Evolutionary conservation across 495 filamentous ascomycete genomes (phyloP).

Genomic region (Trichoderma virens): DNA sequence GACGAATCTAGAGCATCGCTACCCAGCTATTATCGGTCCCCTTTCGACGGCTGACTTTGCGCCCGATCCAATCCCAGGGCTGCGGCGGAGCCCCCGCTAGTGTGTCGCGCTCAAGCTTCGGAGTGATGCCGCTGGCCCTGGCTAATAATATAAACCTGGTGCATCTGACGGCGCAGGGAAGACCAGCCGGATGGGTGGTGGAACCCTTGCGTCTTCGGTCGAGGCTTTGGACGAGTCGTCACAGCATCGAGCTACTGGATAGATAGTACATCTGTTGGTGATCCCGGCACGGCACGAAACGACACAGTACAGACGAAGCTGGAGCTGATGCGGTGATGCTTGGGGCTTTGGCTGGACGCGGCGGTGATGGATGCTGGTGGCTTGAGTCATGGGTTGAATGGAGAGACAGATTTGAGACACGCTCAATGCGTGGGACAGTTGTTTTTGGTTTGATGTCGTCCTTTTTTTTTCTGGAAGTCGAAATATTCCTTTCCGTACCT

Average conservation of each 20-base stretch:
- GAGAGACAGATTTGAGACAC: neutral
- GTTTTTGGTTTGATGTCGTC: neutral
- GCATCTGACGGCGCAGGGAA: constrained; percentile 4
- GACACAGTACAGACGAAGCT: too few relatives aligned
- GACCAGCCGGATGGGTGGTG: neutral
- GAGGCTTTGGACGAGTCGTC: neutral
- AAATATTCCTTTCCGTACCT: neutral
- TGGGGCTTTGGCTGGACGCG: too few relatives aligned
- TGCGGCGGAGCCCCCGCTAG: neutral
- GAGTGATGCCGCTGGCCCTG: constrained; percentile 3
- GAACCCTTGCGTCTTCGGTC: neutral
- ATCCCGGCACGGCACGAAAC: too few relatives aligned
- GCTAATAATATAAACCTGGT: constrained; percentile 5
- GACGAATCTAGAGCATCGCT: neutral
- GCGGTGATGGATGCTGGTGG: too few relatives aligned
- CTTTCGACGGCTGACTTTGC: neutral
- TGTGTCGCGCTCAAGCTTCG: neutral
- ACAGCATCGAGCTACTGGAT: neutral
- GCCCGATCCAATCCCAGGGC: neutral
- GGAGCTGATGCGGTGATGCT: too few relatives aligned
- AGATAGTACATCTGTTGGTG: too few relatives aligned
- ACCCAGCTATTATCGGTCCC: neutral
- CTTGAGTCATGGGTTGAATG: neutral
- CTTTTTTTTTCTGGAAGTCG: neutral
- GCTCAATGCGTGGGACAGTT: neutral